Conservation (phyloP, 306 rosid species). For the Erythrophleum fordii region DNA sequence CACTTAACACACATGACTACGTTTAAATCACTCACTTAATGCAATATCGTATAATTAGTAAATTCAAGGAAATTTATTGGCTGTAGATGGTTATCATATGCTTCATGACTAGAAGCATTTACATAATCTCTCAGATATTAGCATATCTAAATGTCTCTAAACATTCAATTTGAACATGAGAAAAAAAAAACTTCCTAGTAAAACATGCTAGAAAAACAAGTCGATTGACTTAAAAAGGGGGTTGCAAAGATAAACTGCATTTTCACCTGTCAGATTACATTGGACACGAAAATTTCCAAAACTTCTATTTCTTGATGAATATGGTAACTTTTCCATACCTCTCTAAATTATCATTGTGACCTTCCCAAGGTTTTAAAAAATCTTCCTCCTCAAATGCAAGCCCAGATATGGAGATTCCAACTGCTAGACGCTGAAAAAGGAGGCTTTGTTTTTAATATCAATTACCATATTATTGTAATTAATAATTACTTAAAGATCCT, state of each 20-base stretch:
- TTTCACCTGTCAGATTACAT: constrained; percentile 29
- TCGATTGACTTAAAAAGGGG: not conserved
- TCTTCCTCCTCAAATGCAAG: constrained; percentile 76
- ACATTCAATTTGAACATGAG: not conserved
- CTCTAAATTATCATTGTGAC: constrained; percentile 61
- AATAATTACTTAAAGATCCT: not conserved
- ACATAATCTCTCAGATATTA: constrained; percentile 7
- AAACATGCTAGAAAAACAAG: constrained; percentile 10
- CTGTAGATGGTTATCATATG: constrained; percentile 23
- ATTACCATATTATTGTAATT: constrained; percentile 19
- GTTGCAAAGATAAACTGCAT: constrained; percentile 8
- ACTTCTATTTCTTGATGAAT: not conserved
- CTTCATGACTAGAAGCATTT: constrained; percentile 25
- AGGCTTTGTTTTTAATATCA: constrained; percentile 37
- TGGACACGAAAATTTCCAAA: constrained; percentile 7
- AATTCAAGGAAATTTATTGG: constrained; percentile 20
- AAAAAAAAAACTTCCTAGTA: not conserved
- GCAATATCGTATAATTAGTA: constrained; percentile 10
- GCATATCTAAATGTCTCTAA: constrained; percentile 12
- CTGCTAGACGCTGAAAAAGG: constrained; percentile 73
- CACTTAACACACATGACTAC: not conserved
- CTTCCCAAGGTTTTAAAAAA: constrained; percentile 89
- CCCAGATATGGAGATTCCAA: constrained; percentile 84
- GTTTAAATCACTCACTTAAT: constrained; percentile 19
- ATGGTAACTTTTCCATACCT: constrained; percentile 54